Percentiles rank a stretch among this genome's conserved stretches.
Conservation (phyloP, 352 stramenopile species). For the Globisporangium emineosum region DNA sequence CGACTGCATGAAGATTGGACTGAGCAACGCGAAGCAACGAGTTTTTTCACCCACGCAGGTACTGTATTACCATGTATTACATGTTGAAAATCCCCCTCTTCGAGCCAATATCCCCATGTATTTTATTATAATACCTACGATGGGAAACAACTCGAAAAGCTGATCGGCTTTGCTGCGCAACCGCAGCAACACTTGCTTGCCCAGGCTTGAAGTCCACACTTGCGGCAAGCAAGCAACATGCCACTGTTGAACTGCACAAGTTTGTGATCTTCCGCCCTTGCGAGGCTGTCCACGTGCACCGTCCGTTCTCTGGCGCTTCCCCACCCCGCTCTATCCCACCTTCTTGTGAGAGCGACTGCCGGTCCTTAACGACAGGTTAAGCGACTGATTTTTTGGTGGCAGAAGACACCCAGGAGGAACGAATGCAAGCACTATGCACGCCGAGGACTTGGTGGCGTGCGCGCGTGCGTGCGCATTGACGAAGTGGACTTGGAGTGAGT, state of each 20-base stretch:
- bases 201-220: too few species aligned
- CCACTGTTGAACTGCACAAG: neutral
- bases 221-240: too few species aligned
- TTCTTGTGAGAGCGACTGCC: neutral
- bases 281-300: constrained; percentile 1
- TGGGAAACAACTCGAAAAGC: neutral
- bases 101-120: neutral
- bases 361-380: neutral
- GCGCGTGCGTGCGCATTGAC: neutral
- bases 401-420: too few species aligned
- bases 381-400: neutral
- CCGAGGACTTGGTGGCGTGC: neutral
- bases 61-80: too few species aligned
- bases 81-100: neutral
- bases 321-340: constrained; percentile 13
- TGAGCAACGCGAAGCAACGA: neutral
- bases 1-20: neutral
- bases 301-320: neutral
- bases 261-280: constrained; percentile 14
- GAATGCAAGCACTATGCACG: too few species aligned
- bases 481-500: neutral
- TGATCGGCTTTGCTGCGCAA: neutral
- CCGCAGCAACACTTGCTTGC: neutral
- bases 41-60: neutral
- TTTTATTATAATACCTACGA: neutral